Percentiles rank a stretch among this genome's conserved stretches.
phyloP scores from a whole-genome alignment of 2,329 filamentous ascomycete genomes.

The Colletotrichum coccodes region DNA sequence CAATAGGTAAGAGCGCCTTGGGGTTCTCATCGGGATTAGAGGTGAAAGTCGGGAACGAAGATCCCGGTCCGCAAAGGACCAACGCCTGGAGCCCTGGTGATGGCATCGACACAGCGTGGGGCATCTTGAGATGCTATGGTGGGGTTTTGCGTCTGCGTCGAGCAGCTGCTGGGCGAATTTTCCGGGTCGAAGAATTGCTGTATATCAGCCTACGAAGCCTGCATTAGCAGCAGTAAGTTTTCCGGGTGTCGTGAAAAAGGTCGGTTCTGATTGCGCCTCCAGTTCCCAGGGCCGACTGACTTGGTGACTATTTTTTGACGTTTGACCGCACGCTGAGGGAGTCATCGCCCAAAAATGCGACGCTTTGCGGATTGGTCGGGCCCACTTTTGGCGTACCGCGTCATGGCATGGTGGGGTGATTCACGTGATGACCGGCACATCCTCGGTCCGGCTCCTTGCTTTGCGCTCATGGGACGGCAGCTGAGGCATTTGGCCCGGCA shows the following conservation, averaged over 20 bases:
- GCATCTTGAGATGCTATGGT: conserved; percentile 61
- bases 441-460: not conserved
- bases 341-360: conserved; percentile 29
- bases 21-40: conserved; percentile 83
- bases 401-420: conserved; percentile 21
- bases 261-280: not conserved
- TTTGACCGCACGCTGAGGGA: conserved; percentile 9
- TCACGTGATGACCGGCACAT: conserved; percentile 18
- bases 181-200: not conserved
- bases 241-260: not conserved
- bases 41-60: conserved; percentile 84
- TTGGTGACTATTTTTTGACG: conserved; percentile 10
- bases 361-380: not conserved
- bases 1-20: conserved; percentile 84
- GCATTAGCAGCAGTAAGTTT: not conserved
- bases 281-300: not conserved
- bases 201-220: not conserved
- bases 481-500: conserved; percentile 27
- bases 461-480: not conserved
- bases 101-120: conserved; percentile 79
- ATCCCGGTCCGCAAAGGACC: conserved; percentile 85
- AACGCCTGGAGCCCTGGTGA: conserved; percentile 83
- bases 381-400: conserved; percentile 6
- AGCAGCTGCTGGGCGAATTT: not conserved
- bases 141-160: conserved; percentile 18